Evolutionary conservation across 257 asterid species (phyloP).

Genomic region (Solanum dulcamara): DNA sequence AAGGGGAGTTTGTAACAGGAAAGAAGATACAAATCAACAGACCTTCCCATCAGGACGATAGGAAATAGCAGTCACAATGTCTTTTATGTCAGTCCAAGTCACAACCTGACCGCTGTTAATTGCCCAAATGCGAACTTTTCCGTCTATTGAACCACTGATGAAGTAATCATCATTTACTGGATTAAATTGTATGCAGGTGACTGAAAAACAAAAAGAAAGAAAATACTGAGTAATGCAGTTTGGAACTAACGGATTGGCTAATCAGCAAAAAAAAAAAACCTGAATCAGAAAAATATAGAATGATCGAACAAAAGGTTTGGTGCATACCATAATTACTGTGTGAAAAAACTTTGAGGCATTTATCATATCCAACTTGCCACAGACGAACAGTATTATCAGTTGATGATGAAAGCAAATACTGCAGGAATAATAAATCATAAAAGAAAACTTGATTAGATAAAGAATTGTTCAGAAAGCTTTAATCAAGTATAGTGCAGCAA

Average conservation of each 20-base stretch:
- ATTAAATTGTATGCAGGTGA: conserved; percentile 74
- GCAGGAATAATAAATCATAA: conserved; percentile 15
- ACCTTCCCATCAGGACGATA: conserved; percentile 88
- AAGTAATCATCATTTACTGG: conserved; percentile 67
- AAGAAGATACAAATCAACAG: not conserved
- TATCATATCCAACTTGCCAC: conserved; percentile 75
- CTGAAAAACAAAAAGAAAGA: conserved; percentile 24
- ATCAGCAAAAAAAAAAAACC: not conserved
- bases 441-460: not conserved
- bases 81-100: conserved; percentile 71
- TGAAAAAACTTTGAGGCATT: conserved; percentile 60
- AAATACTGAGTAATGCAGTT: not conserved
- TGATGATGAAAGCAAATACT: conserved; percentile 80
- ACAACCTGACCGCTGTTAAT: conserved; percentile 57
- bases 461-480: not conserved
- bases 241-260: not conserved
- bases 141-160: conserved; percentile 95
- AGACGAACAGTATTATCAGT: conserved; percentile 82
- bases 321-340: conserved; percentile 72
- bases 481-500: not conserved
- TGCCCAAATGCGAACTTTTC: conserved; percentile 87
- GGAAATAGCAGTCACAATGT: conserved; percentile 81
- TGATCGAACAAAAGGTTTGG: not conserved
- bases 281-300: not conserved
- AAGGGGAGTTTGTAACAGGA: not conserved